Base-by-base conservation (phyloP, 1,139 yeast genomes). In the Kodamaea ohmeri region DNA sequence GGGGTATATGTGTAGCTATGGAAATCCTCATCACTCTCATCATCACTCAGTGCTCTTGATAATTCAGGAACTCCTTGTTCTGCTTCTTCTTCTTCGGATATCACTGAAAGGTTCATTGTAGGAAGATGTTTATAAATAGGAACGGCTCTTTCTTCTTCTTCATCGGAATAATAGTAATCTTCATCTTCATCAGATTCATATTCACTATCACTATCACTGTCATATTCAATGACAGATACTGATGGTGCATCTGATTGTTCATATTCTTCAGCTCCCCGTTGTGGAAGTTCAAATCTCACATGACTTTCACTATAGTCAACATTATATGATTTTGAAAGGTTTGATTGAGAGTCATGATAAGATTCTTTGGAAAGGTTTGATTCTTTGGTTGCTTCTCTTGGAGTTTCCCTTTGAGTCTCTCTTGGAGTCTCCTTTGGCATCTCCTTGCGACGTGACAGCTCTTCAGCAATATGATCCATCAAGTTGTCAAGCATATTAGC, bases 401-500 rank as follows among this genome's bases (percentile, higher is more conserved):
- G 6, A 9, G 13, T 13, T 9, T 25, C 27, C 12, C 27, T 13
- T 25, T 25, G 13, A 6, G 6, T 13, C 27, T 9, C 13, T 13
- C 12, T 11, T 13, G 17, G 34, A 17, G 8, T 25, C 32, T 14
- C 41, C 45, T 28, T 45, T 36, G 25, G 34, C n/a, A n/a, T n/a
- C n/a, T n/a, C n/a, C 18, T 32, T 35, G 28, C 64, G 51, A 44
- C 58, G 63, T 34, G 56, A 56, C 17, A 65, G 58, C 48, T 63
- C 71, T 8, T 51, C 52, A 11, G 62, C 49, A 25, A 70, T 67
- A 44, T 61, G 61, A 50, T 79, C 89, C 78, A 84, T 80, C 33
- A 85, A 56, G 46, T 70, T 70, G 53, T 85, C 95, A 43, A 85
- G 68, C 66, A 85, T 64, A 58, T 84, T 85, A 14, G 94, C 92